Conservation (phyloP, 306 rosid genomes). For the Neltuma alba region DNA sequence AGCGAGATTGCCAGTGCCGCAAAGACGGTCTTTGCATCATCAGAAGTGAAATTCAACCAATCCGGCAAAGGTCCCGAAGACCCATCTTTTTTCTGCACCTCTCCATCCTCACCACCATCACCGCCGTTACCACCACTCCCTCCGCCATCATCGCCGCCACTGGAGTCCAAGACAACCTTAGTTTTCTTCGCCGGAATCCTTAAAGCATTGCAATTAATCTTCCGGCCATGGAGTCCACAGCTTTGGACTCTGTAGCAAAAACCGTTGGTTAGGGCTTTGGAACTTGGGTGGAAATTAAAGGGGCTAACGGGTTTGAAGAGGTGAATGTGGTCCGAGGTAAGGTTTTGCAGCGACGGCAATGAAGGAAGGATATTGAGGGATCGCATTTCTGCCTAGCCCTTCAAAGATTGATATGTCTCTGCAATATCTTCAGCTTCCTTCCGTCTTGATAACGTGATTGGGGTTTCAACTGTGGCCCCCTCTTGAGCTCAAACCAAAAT, state of each 20-base stretch:
- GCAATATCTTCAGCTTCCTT: neutral
- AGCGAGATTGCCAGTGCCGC: constrained; percentile 74
- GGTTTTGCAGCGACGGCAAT: constrained; percentile 52
- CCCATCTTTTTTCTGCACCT: constrained; percentile 55
- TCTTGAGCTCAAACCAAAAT: neutral
- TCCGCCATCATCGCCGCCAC: constrained; percentile 49
- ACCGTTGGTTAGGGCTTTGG: constrained; percentile 24
- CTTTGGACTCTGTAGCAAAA: neutral
- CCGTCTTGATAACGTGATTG: neutral
- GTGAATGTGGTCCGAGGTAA: constrained; percentile 36
- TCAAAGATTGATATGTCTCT: neutral
- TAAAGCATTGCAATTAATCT: constrained; percentile 50
- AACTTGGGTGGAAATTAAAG: constrained; percentile 36
- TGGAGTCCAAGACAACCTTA: constrained; percentile 47
- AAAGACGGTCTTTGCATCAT: constrained; percentile 83
- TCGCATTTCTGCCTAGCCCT: constrained; percentile 49
- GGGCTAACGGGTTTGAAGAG: constrained; percentile 41
- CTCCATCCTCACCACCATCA: constrained; percentile 29
- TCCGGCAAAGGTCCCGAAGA: constrained; percentile 55
- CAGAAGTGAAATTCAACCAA: constrained; percentile 77
- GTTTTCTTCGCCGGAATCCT: constrained; percentile 50
- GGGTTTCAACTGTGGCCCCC: neutral
- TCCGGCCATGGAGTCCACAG: constrained; percentile 37
- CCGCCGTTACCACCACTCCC: constrained; percentile 37
- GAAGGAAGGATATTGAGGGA: constrained; percentile 54